Base-by-base conservation (phyloP, 2,329 filamentous ascomycete species). In the Fusarium aywerte region DNA sequence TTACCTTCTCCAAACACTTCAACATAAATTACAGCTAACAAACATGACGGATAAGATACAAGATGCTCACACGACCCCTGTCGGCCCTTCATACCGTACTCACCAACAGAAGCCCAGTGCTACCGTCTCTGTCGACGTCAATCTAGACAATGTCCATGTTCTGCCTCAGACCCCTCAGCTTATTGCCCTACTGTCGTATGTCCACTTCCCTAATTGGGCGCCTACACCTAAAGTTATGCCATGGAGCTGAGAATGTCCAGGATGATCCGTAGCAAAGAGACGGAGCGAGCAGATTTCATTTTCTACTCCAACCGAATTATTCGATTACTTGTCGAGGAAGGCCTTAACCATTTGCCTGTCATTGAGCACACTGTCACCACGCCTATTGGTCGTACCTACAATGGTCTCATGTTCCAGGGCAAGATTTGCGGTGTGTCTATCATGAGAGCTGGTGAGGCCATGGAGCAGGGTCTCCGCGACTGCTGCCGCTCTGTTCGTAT, bases 271-370 rank as follows among this genome's bases (percentile, higher is more conserved):
- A 93, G 97, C 79, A 92, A 92, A 79, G 87, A 90, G 70, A 99
- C 96, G 7, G 88, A 90, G 57, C 91, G 96, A 60, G 96, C 93
- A 65, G 96, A 99, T 80, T 99, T 99, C 79, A 97, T 99, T 76
- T 99, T 99, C 82, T 97, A 98, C 83, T 97, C 94, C 40, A 99
- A 99, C 81, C 89, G 96, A 62, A 98, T 99, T 78, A 98, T 98
- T 78, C 92, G 96, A 31, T 85, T 99, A 39, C 86, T 99, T 8
- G 96, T 99, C 38, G 96, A 99, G 80, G 96, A 99, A 81, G 96
- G 96, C 5, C 85, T 99, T 54, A 99, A 99, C 79, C 96, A 99
- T 78, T 87, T 99, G 39, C 96, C 96, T 2, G 93, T 97, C 18
- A 89, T 97, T 51, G 90, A 93, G 76, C 92, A 96, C 74, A 89